phyloP scores from a whole-genome alignment of 2,329 filamentous ascomycete species.

The Botryosphaeria agaves region DNA sequence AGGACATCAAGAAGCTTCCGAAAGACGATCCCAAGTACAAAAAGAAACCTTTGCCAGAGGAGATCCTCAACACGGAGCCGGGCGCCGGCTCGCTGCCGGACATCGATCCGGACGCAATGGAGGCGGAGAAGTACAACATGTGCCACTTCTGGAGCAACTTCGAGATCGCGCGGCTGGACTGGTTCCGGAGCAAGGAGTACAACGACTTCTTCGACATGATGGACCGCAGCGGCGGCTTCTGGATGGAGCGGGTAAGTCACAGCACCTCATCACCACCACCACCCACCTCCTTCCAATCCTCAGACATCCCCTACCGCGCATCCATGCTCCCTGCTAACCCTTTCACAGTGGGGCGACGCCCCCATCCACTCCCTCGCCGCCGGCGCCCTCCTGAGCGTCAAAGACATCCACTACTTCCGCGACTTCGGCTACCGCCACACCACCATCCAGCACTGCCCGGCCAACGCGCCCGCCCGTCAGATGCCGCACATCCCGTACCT shows the following conservation, averaged over 20 bases:
- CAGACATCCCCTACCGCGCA: no score
- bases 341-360: conserved; percentile 83
- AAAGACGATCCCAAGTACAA: conserved; percentile 43
- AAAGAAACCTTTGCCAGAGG: conserved; percentile 57
- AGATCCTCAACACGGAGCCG: conserved; percentile 62
- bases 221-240: conserved; percentile 95
- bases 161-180: conserved; percentile 85
- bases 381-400: conserved; percentile 62
- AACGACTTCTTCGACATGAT: conserved; percentile 98
- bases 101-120: conserved; percentile 85
- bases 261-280: neutral
- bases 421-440: conserved; percentile 98
- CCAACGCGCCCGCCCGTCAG: conserved; percentile 82
- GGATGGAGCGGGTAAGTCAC: conserved; percentile 79
- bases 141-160: conserved; percentile 99
- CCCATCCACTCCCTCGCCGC: conserved; percentile 96
- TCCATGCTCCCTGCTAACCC: conserved; percentile 25
- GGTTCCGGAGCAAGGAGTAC: conserved; percentile 95
- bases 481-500: conserved; percentile 64
- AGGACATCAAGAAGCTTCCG: conserved; percentile 31
- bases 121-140: conserved; percentile 98
- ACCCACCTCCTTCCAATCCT: conserved; percentile 5
- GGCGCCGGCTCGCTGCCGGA: conserved; percentile 54
- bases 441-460: conserved; percentile 95
- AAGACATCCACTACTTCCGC: conserved; percentile 95